These are phyloP conservation scores for Closterium sp. DNA, from an alignment of 139 green algal species.

Conservation along the genomic window DNA sequence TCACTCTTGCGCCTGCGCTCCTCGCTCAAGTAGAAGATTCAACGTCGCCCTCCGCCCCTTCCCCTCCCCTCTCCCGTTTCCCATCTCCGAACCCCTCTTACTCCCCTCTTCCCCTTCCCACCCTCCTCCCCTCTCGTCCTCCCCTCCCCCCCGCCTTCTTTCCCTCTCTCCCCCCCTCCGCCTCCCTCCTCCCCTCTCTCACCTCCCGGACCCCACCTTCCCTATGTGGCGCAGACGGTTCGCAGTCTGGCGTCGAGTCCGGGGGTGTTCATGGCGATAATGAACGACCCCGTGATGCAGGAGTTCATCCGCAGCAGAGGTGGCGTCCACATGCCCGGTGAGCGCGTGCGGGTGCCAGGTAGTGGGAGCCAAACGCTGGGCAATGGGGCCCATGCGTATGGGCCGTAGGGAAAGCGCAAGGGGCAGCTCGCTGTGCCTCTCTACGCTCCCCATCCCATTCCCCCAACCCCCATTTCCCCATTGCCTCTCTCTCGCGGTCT, in stretches of 20 bases:
- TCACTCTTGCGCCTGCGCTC: not conserved
- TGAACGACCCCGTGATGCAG: not conserved
- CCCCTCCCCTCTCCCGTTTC: too few species aligned
- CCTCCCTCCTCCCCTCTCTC: not conserved
- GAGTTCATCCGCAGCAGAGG: not conserved
- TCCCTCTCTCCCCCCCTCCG: too few species aligned
- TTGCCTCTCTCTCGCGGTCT: too few species aligned
- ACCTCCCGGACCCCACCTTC: not conserved
- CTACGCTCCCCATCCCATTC: not conserved
- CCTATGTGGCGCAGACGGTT: not conserved
- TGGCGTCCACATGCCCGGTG: not conserved
- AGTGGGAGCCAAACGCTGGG: too few species aligned
- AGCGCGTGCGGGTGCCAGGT: not conserved
- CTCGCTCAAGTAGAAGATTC: not conserved
- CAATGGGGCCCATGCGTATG: too few species aligned
- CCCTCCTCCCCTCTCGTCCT: not conserved
- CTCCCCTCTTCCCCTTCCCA: not conserved
- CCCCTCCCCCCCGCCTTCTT: too few species aligned
- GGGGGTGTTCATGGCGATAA: not conserved
- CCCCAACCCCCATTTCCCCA: too few species aligned
- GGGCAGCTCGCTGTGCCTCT: too few species aligned
- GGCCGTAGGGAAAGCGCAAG: too few species aligned
- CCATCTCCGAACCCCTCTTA: not conserved
- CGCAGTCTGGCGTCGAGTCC: not conserved
- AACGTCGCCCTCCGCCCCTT: not conserved